Evolutionary conservation across 306 rosid genomes (phyloP).

Genomic region (Dryas drummondii): DNA sequence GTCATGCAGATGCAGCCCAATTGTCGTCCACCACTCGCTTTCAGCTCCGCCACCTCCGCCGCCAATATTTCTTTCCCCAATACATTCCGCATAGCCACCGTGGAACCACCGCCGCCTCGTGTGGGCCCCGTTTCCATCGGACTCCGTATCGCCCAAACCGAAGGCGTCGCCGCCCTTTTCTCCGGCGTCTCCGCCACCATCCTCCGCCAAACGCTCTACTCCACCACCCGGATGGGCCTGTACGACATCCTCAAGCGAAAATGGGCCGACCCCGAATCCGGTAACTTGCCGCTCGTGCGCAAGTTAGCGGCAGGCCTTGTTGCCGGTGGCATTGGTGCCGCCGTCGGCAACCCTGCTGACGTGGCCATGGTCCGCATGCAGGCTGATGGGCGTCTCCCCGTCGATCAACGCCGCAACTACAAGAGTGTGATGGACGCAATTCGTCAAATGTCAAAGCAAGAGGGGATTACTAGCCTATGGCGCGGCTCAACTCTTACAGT

Average conservation of each 20-base stretch:
- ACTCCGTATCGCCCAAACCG: slow-evolving; percentile 52
- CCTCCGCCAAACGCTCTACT: slow-evolving; percentile 72
- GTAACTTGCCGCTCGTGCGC: slow-evolving; percentile 39
- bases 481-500: slow-evolving; percentile 71
- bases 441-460: slow-evolving; percentile 47
- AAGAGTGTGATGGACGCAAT: slow-evolving; percentile 62
- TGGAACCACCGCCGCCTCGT: slow-evolving; percentile 23
- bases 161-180: slow-evolving; percentile 58
- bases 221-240: slow-evolving; percentile 84
- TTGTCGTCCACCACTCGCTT: slow-evolving; percentile 41
- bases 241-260: slow-evolving; percentile 62
- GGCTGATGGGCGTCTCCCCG: slow-evolving; percentile 76
- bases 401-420: slow-evolving; percentile 62
- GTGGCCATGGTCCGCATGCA: slow-evolving; percentile 86
- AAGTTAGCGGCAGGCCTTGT: slow-evolving; percentile 63
- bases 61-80: neutral
- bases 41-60: slow-evolving; percentile 42
- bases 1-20: slow-evolving; percentile 22
- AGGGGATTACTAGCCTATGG: slow-evolving; percentile 71
- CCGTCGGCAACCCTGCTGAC: slow-evolving; percentile 72
- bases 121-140: slow-evolving; percentile 58
- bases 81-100: no score
- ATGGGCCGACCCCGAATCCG: slow-evolving; percentile 56
- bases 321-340: slow-evolving; percentile 64
- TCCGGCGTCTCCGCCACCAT: slow-evolving; percentile 78